phyloP scores from a whole-genome alignment of 139 green algal genomes.

The Yamagishiella unicocca region DNA sequence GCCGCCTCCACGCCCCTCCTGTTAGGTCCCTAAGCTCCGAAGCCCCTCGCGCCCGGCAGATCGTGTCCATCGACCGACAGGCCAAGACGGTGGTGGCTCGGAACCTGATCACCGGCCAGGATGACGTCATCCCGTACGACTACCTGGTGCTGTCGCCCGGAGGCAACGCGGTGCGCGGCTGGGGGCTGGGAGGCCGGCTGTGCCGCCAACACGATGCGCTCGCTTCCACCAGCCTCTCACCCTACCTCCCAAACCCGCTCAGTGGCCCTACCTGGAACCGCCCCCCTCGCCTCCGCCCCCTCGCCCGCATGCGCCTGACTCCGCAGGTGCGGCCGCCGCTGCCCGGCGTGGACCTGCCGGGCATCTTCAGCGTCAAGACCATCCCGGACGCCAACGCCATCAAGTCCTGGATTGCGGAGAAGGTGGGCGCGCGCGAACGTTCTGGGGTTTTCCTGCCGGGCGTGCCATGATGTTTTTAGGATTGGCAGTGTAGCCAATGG shows the following conservation, averaged over 20 bases:
- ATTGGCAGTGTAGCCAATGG: too few relatives aligned
- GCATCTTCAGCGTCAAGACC: conserved; percentile 67
- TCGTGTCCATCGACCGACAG: conserved; percentile 51
- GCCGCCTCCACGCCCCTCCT: too few relatives aligned
- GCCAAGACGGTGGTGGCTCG: conserved; percentile 38
- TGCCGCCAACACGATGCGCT: too few relatives aligned
- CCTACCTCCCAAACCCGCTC: too few relatives aligned
- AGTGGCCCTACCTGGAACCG: too few relatives aligned
- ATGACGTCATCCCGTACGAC: conserved; percentile 57
- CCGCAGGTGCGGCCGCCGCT: conserved; percentile 57
- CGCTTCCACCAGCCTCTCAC: too few relatives aligned
- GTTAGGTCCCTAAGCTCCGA: too few relatives aligned
- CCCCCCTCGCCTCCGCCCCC: too few relatives aligned
- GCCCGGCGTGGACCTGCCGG: conserved; percentile 67
- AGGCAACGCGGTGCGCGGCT: conserved; percentile 43
- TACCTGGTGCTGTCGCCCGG: conserved; percentile 66
- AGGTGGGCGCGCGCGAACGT: conserved; percentile 8
- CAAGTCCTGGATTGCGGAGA: conserved; percentile 60
- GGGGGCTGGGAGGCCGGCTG: neutral
- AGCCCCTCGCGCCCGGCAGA: conserved; percentile 32
- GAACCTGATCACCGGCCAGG: conserved; percentile 14
- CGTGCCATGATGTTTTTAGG: too few relatives aligned
- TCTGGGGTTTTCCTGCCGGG: too few relatives aligned
- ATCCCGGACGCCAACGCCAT: conserved; percentile 63
- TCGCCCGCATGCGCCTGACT: too few relatives aligned